A percentile compares a stretch with the other conserved stretches of the same genome.
Evolutionary conservation across 176 grass and related monocot species (phyloP).

Genomic region (Panicum miliaceum): DNA sequence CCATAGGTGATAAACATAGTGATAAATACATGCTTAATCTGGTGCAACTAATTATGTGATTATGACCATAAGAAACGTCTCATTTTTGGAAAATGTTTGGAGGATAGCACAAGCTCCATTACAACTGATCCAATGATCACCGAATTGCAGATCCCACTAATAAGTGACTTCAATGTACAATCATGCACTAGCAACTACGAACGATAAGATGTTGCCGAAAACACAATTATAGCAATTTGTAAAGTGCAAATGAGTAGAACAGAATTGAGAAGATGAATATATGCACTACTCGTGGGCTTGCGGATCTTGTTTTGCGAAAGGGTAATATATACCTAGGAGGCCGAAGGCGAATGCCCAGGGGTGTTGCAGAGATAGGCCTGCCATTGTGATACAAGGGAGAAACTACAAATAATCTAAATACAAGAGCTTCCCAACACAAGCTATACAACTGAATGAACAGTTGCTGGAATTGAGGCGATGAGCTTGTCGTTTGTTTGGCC

Average conservation of each 20-base stretch:
- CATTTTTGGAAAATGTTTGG: neutral
- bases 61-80: neutral
- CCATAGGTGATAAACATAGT: neutral
- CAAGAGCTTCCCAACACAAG: constrained; percentile 17
- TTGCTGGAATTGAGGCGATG: neutral
- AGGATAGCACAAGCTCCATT: neutral
- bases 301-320: neutral
- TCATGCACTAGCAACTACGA: neutral
- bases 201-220: neutral
- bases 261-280: neutral
- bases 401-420: neutral
- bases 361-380: constrained; percentile 59
- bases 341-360: constrained; percentile 74
- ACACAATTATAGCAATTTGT: neutral
- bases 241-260: neutral
- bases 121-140: neutral
- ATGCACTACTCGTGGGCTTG: neutral
- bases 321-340: constrained; percentile 62
- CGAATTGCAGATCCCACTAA: neutral
- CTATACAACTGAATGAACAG: constrained; percentile 21
- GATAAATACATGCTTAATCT: neutral
- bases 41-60: neutral
- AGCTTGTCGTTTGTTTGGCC: constrained; percentile 8
- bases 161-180: neutral
- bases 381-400: constrained; percentile 48